Evolutionary conservation across 2,329 filamentous ascomycete species (phyloP).

Genomic region (Paecilomyces niveus): DNA sequence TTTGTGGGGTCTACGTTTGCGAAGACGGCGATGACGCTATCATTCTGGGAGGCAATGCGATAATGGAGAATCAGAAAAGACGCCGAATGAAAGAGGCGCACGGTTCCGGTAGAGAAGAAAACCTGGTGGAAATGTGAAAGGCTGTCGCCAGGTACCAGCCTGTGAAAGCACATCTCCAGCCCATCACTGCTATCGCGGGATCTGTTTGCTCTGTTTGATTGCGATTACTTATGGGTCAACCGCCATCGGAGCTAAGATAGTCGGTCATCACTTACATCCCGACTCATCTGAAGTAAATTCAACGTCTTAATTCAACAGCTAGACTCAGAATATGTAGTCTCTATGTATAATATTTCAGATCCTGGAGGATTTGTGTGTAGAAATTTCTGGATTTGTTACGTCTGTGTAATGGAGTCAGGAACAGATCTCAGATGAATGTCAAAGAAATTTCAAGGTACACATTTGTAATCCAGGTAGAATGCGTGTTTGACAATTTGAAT

Average conservation of each 20-base stretch:
- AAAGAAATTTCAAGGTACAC: background rate
- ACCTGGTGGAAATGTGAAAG: background rate
- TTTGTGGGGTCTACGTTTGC: constrained; percentile 1
- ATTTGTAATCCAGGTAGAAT: background rate
- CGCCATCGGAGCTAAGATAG: background rate
- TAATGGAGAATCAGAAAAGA: background rate
- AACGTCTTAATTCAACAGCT: background rate
- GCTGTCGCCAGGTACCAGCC: background rate
- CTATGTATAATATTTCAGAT: background rate
- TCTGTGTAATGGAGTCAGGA: background rate
- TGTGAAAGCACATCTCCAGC: background rate
- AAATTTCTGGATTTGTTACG: background rate
- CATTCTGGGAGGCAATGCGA: constrained; percentile 10
- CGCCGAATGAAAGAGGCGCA: background rate
- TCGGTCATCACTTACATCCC: background rate
- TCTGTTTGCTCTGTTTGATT: constrained; percentile 11
- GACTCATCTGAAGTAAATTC: background rate
- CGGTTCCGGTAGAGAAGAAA: background rate
- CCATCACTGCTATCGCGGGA: background rate
- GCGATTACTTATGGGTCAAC: background rate
- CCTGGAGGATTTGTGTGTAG: too few species aligned
- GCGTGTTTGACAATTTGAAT: background rate
- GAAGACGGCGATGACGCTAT: constrained; percentile 3
- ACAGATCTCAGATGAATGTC: background rate
- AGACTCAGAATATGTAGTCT: background rate